Evolutionary conservation across 2,329 filamentous ascomycete genomes (phyloP), one percentile per base, ranked within the genome.

Genomic region (Aureobasidium pullulans): DNA sequence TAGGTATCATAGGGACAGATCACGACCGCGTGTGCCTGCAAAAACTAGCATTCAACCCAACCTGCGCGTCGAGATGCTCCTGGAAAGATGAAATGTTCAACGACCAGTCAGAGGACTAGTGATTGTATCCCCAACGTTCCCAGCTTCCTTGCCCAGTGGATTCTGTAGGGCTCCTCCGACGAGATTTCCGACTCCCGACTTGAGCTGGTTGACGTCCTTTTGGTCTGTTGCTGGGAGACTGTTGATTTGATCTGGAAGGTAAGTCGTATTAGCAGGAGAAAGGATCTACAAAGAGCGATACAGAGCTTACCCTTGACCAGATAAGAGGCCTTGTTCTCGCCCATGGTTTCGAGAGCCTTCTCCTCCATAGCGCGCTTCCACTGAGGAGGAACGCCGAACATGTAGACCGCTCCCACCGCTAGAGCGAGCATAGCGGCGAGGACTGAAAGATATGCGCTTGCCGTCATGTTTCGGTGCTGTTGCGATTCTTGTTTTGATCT

Each of bases 321-420:
- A 57, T 71, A 71, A 9, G 68, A 71, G 8, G 69, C 67, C 65
- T 79, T 79, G 70, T 80, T 80, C 66, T 80, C 77, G 61, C 77
- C 77, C 76, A 80, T 79, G n/a, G 76, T 77, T 63, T 77, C 69
- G 40, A 80, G 69, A 4, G 76, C 77, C 58, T 74, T 69, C 32
- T 73, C 69, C 64, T 80, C 76, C 62, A 79, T 67, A 62, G 74
- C 71, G 59, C 75, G 74, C 69, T 79, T 79, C 59, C 75, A 63
- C 62, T 76, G 73, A 0, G 74, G 72, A 2, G 77, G 76, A 56
- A 79, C 75, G 48, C 77, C 77, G 66, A 79, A 78, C 63, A 79
- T 62, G 67, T 75, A 77, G 65, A 79, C 64, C 61, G 73, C 75
- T 29, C 71, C 70, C 40, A 68, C 69, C 29, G 72, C 59, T 44